These are phyloP conservation scores for Bretschneidera sinensis DNA, from an alignment of 345 rosid species.

Conservation along the genomic window DNA sequence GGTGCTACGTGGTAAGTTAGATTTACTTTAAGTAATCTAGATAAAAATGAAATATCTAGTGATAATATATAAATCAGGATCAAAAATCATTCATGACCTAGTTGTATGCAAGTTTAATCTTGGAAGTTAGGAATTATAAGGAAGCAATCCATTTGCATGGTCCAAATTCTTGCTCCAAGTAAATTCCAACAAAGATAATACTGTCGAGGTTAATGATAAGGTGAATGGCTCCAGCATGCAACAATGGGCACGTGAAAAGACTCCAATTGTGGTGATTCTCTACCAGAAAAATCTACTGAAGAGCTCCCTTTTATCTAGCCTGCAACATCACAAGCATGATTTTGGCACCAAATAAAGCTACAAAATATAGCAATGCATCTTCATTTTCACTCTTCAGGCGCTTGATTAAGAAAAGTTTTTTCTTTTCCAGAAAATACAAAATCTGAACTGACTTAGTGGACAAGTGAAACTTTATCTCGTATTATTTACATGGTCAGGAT, in stretches of 20 bases:
- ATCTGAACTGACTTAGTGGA: too few relatives aligned
- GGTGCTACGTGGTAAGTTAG: too few relatives aligned
- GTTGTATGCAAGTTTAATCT: background rate
- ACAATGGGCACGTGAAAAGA: conserved; percentile 57
- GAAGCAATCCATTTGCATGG: conserved; percentile 36
- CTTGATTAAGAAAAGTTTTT: background rate
- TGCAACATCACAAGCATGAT: conserved; percentile 24
- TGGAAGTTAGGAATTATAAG: background rate
- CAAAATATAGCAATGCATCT: too few relatives aligned
- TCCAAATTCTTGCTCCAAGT: conserved; percentile 80
- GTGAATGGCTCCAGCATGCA: conserved; percentile 80
- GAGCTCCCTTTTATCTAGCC: conserved; percentile 73
- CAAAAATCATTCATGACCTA: background rate
- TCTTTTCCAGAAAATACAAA: too few relatives aligned
- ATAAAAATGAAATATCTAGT: too few relatives aligned
- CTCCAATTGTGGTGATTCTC: conserved; percentile 67
- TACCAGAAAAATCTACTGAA: conserved; percentile 39
- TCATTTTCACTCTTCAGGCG: too few relatives aligned
- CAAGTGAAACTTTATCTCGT: too few relatives aligned
- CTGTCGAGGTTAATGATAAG: conserved; percentile 64
- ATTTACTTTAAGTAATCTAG: too few relatives aligned
- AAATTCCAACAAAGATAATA: conserved; percentile 61
- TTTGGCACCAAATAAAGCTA: too few relatives aligned
- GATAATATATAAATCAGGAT: background rate
- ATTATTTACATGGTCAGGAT: too few relatives aligned